These are phyloP conservation scores for Litchi chinensis DNA, from an alignment of 345 rosid genomes.

Conservation along the genomic window DNA sequence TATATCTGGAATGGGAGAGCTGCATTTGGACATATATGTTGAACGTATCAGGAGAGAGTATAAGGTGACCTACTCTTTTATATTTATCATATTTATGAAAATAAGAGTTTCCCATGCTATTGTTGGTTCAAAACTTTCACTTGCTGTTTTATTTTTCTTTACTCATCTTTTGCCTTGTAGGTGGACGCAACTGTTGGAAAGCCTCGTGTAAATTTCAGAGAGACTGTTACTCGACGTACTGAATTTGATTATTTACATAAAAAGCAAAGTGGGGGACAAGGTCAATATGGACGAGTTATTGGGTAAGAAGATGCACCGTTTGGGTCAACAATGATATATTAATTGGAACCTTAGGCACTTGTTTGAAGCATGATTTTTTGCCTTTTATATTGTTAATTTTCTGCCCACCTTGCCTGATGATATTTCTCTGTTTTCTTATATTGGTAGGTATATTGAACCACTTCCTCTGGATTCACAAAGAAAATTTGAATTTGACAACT, in stretches of 20 bases:
- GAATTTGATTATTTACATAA: slow-evolving; percentile 96
- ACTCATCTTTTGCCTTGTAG: slow-evolving; percentile 34
- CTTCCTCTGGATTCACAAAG: slow-evolving; percentile 60
- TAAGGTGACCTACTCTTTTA: slow-evolving; percentile 53
- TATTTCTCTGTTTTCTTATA: slow-evolving; percentile 12
- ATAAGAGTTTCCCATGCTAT: background rate
- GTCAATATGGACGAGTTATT: slow-evolving; percentile 90
- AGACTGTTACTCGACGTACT: slow-evolving; percentile 86
- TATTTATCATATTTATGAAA: background rate
- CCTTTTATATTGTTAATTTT: background rate
- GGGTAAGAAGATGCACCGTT: slow-evolving; percentile 57
- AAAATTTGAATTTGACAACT: slow-evolving; percentile 92
- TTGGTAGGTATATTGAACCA: slow-evolving; percentile 79
- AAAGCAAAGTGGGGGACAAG: slow-evolving; percentile 98
- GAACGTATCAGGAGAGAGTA: slow-evolving; percentile 95
- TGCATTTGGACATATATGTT: slow-evolving; percentile 94
- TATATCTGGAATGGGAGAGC: slow-evolving; percentile 99
- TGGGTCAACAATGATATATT: background rate
- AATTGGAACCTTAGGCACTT: background rate
- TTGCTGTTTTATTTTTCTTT: slow-evolving; percentile 6
- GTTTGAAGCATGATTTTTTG: background rate
- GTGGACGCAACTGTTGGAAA: slow-evolving; percentile 98
- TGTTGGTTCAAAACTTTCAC: background rate
- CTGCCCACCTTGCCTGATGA: background rate
- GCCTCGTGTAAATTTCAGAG: slow-evolving; percentile 98